Percentiles rank a stretch among this genome's conserved stretches.
Evolutionary conservation across 2,329 filamentous ascomycete genomes (phyloP).

Genomic region (Trichoderma sp.): DNA sequence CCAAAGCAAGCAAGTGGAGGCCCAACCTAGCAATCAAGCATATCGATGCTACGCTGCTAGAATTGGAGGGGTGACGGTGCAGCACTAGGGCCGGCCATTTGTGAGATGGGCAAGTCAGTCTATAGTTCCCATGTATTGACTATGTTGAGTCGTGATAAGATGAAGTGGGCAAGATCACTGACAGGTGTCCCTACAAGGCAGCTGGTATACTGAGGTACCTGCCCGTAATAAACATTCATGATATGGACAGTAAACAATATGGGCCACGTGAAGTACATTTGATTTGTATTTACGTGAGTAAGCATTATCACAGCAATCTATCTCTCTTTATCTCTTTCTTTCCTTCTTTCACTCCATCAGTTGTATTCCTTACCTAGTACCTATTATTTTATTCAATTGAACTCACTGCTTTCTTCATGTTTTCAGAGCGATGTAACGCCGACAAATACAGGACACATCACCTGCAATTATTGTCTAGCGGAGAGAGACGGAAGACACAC

Average conservation of each 20-base stretch:
- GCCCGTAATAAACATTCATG: neutral
- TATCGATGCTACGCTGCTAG: neutral
- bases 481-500: neutral
- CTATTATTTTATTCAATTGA: neutral
- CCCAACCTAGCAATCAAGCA: slow-evolving; percentile 3
- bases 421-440: neutral
- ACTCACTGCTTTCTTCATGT: neutral
- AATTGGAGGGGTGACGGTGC: slow-evolving; percentile 5
- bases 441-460: neutral
- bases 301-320: neutral
- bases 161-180: neutral
- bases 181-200: neutral
- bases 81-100: slow-evolving; percentile 12
- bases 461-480: neutral
- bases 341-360: neutral
- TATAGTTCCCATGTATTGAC: neutral
- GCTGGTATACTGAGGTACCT: neutral
- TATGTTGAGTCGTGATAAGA: neutral
- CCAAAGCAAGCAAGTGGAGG: neutral
- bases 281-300: neutral
- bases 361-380: neutral
- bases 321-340: neutral
- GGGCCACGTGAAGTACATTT: neutral
- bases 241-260: neutral
- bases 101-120: neutral